Evolutionary conservation across 116 monocot genomes (phyloP).

Genomic region (Zostera marina): DNA sequence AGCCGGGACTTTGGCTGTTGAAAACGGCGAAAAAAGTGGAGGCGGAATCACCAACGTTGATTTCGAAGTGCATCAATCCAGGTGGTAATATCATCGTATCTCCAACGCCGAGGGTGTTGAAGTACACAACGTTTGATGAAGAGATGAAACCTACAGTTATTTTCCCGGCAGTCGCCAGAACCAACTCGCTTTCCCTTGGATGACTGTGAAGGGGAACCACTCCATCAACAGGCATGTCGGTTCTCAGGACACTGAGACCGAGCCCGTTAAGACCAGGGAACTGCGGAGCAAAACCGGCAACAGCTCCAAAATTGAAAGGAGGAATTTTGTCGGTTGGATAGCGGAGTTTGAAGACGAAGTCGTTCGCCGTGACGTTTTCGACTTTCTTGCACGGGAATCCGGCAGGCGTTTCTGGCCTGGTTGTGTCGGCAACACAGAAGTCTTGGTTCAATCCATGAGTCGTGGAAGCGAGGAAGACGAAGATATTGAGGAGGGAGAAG

Average conservation of each 20-base stretch:
- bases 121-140: conserved; percentile 23
- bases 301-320: conserved; percentile 38
- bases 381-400: conserved; percentile 41
- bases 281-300: conserved; percentile 33
- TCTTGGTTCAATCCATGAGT: conserved; percentile 12
- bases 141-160: conserved; percentile 46
- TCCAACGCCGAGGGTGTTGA: conserved; percentile 23
- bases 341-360: conserved; percentile 40
- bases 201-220: conserved; percentile 71
- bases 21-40: conserved; percentile 33
- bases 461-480: conserved; percentile 1
- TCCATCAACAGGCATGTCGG: conserved; percentile 41
- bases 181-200: conserved; percentile 35
- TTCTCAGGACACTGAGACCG: conserved; percentile 40
- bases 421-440: conserved; percentile 34
- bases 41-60: conserved; percentile 19
- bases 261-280: conserved; percentile 64
- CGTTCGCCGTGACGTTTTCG: conserved; percentile 13
- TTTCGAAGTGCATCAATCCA: conserved; percentile 54
- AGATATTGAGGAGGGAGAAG: conserved; percentile 12
- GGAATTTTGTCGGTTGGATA: conserved; percentile 20
- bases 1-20: conserved; percentile 41
- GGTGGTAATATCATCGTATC: conserved; percentile 55
- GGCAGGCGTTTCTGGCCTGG: conserved; percentile 18
- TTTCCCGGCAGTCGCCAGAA: conserved; percentile 25